These are phyloP conservation scores for Inonotus obliquus DNA, from an alignment of 1,284 basidiomycete species.

Conservation along the genomic window DNA sequence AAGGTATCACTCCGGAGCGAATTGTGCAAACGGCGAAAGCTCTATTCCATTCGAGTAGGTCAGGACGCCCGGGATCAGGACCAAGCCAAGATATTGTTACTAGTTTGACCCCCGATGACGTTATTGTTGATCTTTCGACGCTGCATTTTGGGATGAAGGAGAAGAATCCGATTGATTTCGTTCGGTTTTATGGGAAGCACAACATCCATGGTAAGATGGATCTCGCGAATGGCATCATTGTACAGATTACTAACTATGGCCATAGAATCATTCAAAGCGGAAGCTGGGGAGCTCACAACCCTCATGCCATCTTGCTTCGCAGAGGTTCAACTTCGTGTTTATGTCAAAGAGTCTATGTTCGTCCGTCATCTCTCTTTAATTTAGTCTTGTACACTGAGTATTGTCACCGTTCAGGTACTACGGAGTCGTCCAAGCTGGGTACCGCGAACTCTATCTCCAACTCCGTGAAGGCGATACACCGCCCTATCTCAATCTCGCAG, in stretches of 20 bases:
- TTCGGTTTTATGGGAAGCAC: slow-evolving; percentile 73
- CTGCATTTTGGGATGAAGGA: slow-evolving; percentile 75
- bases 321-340: slow-evolving; percentile 61
- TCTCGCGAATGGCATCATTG: neutral
- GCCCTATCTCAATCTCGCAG: slow-evolving; percentile 1
- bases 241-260: neutral
- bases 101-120: slow-evolving; percentile 41
- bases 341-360: slow-evolving; percentile 53
- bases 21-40: slow-evolving; percentile 50
- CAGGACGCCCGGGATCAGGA: slow-evolving; percentile 22
- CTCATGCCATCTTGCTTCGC: slow-evolving; percentile 58
- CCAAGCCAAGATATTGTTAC: slow-evolving; percentile 28
- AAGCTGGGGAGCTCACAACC: slow-evolving; percentile 54
- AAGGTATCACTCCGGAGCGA: slow-evolving; percentile 44
- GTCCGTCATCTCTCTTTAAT: neutral
- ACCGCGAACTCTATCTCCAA: slow-evolving; percentile 44
- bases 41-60: slow-evolving; percentile 19
- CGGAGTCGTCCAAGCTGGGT: slow-evolving; percentile 63
- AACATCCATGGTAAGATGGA: slow-evolving; percentile 45
- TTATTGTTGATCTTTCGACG: slow-evolving; percentile 56
- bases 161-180: slow-evolving; percentile 59
- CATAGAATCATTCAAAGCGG: slow-evolving; percentile 30
- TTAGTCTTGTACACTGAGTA: slow-evolving; percentile 11
- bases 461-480: slow-evolving; percentile 23
- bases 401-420: slow-evolving; percentile 33